Percentiles rank a stretch among this genome's conserved stretches.
phyloP scores from a whole-genome alignment of 169 alveolate genomes.

The Eimeria sp. region DNA sequence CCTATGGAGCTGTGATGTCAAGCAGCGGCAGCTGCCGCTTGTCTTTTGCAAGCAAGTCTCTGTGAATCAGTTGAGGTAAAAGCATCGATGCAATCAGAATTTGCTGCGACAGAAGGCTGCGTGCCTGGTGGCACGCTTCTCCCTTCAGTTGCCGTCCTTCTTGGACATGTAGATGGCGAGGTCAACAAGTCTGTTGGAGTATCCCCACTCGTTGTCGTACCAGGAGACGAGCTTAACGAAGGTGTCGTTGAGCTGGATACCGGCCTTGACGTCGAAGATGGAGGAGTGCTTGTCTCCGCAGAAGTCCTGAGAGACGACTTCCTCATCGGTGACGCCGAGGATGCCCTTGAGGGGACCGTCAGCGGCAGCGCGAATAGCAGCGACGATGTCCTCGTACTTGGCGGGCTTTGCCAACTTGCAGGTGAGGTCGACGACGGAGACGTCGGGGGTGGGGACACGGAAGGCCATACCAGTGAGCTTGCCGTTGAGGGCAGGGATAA shows the following conservation, averaged over 20 bases:
- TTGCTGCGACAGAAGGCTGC: neutral
- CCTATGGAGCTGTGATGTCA: too few relatives aligned
- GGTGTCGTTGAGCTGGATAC: slow-evolving; percentile 97
- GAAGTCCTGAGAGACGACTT: slow-evolving; percentile 98
- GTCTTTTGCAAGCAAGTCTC: too few relatives aligned
- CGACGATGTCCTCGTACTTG: slow-evolving; percentile 96
- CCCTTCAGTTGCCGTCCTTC: slow-evolving; percentile 72
- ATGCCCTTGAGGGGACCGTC: slow-evolving; percentile 95
- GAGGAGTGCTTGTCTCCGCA: slow-evolving; percentile 97
- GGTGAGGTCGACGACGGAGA: slow-evolving; percentile 99
- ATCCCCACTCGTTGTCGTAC: slow-evolving; percentile 99
- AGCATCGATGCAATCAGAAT: too few relatives aligned
- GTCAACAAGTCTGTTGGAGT: slow-evolving; percentile 98
- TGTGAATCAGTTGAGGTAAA: too few relatives aligned
- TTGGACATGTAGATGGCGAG: slow-evolving; percentile 90
- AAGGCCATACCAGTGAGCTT: slow-evolving; percentile 99
- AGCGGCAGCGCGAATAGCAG: slow-evolving; percentile 96
- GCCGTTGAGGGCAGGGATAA: slow-evolving; percentile 98
- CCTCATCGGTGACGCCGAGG: slow-evolving; percentile 98
- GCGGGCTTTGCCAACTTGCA: slow-evolving; percentile 98
- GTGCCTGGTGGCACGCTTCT: neutral
- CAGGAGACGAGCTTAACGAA: slow-evolving; percentile 99
- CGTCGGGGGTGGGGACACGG: slow-evolving; percentile 99
- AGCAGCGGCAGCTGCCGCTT: too few relatives aligned
- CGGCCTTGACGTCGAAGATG: slow-evolving; percentile 98